phyloP scores from a whole-genome alignment of 208 protist genomes.

The Crithidia thermophila region DNA sequence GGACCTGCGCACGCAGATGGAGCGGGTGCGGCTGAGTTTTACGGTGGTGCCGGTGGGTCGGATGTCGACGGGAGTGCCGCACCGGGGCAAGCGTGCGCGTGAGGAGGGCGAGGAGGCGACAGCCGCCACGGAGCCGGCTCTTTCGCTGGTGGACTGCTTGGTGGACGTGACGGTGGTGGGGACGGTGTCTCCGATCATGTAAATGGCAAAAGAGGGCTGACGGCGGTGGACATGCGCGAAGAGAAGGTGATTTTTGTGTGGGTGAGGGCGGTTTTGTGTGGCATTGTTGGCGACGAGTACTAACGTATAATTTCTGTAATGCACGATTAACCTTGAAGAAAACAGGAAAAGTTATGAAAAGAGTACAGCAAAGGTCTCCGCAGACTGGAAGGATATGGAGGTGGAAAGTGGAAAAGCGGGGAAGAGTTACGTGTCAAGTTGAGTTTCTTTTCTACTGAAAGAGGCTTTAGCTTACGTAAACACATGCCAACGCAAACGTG shows the following conservation, averaged over 20 bases:
- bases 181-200: slow-evolving; percentile 37
- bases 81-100: slow-evolving; percentile 2
- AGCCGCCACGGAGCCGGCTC: background rate
- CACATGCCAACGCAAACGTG: no score
- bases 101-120: slow-evolving; percentile 7
- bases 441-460: no score
- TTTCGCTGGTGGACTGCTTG: slow-evolving; percentile 13
- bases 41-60: slow-evolving; percentile 49
- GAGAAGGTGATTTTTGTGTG: slow-evolving; percentile 1
- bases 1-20: slow-evolving; percentile 60
- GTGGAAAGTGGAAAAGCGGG: no score
- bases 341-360: no score
- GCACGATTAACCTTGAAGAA: no score
- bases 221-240: background rate
- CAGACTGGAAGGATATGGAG: no score
- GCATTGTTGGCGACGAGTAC: background rate
- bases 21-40: slow-evolving; percentile 58
- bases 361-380: no score
- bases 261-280: background rate
- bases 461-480: no score
- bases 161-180: slow-evolving; percentile 49
- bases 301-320: no score
- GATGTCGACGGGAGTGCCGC: background rate
- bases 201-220: background rate
- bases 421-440: no score